Conservation (phyloP, 2,329 filamentous ascomycete genomes). For the Arthrobotrys musiformis region DNA sequence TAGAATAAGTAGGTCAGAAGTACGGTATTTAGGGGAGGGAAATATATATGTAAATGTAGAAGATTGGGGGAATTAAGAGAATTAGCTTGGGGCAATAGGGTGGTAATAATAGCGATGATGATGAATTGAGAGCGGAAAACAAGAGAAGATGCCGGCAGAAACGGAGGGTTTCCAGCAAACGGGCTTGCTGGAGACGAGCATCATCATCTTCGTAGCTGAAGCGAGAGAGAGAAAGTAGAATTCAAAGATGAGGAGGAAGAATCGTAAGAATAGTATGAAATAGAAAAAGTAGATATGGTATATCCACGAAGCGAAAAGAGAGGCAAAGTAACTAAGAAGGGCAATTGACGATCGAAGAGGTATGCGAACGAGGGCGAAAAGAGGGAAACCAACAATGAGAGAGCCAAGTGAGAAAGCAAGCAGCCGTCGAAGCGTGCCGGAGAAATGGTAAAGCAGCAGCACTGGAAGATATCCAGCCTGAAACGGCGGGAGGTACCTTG, state of each 20-base stretch:
- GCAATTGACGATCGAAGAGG: conserved; percentile 28
- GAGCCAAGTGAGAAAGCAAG: conserved; percentile 21
- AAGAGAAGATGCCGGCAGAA: conserved; percentile 45
- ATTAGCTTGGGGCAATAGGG: conserved; percentile 16
- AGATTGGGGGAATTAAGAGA: conserved; percentile 7
- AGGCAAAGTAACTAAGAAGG: conserved; percentile 55
- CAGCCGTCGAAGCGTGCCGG: conserved; percentile 6
- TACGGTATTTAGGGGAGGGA: neutral
- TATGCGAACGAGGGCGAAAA: conserved; percentile 45
- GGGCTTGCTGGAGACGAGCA: conserved; percentile 41
- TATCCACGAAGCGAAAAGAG: conserved; percentile 56
- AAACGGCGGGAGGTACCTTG: neutral
- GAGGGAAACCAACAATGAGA: conserved; percentile 52
- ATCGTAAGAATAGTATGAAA: conserved; percentile 18
- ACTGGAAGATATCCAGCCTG: neutral
- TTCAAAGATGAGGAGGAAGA: conserved; percentile 43
- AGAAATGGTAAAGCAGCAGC: neutral
- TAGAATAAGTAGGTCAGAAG: conserved; percentile 32
- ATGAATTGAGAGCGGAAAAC: conserved; percentile 36
- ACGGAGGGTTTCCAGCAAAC: conserved; percentile 36
- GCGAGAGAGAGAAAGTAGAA: conserved; percentile 22
- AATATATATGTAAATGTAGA: neutral
- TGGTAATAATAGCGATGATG: conserved; percentile 10
- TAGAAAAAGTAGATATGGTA: conserved; percentile 29
- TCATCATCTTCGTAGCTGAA: conserved; percentile 31